Percentiles rank a stretch among this genome's conserved stretches.
Evolutionary conservation across 73 alveolate genomes (phyloP).

Genomic region (Diophrys appendiculata): DNA sequence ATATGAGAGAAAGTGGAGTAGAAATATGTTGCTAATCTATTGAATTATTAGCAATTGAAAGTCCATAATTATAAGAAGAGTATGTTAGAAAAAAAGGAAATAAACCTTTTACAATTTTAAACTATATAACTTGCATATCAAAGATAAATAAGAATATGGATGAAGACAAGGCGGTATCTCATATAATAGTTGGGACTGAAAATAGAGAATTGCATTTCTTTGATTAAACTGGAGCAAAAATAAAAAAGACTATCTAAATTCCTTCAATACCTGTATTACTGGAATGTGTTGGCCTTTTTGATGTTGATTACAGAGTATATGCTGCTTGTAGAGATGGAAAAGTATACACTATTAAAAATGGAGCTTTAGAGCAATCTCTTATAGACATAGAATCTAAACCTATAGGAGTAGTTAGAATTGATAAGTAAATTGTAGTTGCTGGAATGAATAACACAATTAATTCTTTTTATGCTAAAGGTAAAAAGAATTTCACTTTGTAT

Average conservation of each 20-base stretch:
- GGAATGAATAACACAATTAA: conserved; percentile 81
- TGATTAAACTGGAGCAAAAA: conserved; percentile 70
- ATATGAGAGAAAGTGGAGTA: conserved; percentile 73
- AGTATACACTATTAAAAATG: conserved; percentile 76
- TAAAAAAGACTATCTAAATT: conserved; percentile 70
- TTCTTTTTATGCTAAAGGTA: conserved; percentile 73
- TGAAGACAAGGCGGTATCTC: conserved; percentile 74
- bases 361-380: conserved; percentile 55
- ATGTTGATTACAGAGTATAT: conserved; percentile 77
- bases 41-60: conserved; percentile 84
- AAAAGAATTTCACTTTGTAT: conserved; percentile 67
- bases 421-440: conserved; percentile 76
- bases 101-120: conserved; percentile 19
- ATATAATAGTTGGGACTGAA: conserved; percentile 91
- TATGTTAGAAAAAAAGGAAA: conserved; percentile 65
- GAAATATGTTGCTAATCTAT: conserved; percentile 81
- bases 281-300: conserved; percentile 80
- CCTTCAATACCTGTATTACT: conserved; percentile 86
- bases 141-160: conserved; percentile 70
- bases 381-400: conserved; percentile 81
- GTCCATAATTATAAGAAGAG: conserved; percentile 56
- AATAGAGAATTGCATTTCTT: conserved; percentile 73
- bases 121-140: conserved; percentile 86
- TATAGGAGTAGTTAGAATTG: conserved; percentile 76
- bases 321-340: conserved; percentile 91